Percentiles rank a stretch among this genome's conserved stretches.
phyloP scores from a whole-genome alignment of 805 yeast species.

The Pichia rugopelliculosa region DNA sequence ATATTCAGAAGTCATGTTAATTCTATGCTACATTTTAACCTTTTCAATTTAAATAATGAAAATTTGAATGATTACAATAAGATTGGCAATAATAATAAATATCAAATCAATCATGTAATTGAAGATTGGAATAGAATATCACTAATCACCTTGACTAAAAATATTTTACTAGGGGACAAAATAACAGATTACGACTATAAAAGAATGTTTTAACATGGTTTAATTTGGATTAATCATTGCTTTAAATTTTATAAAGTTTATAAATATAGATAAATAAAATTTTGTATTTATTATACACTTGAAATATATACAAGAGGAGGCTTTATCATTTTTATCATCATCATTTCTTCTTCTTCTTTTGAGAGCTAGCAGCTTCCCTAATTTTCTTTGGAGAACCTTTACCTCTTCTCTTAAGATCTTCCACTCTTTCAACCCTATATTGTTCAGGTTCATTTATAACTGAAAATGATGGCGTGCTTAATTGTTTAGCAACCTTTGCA shows the following conservation, averaged over 20 bases:
- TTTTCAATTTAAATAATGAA: conserved; percentile 17
- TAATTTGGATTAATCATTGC: neutral
- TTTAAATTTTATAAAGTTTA: neutral
- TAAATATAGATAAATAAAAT: neutral
- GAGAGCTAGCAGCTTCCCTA: conserved; percentile 33
- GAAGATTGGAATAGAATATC: conserved; percentile 25
- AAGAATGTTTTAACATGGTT: conserved; percentile 21
- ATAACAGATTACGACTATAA: conserved; percentile 26
- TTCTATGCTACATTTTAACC: conserved; percentile 25
- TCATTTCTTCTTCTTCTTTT: conserved; percentile 37
- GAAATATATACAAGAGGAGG: conserved; percentile 2
- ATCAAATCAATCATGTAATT: conserved; percentile 12
- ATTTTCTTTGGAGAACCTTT: conserved; percentile 83
- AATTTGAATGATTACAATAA: conserved; percentile 4
- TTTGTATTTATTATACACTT: conserved; percentile 3
- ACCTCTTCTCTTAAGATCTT: conserved; percentile 71
- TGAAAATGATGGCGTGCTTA: conserved; percentile 25
- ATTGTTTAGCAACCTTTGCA: conserved; percentile 20
- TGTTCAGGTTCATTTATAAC: conserved; percentile 64
- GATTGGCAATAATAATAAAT: neutral
- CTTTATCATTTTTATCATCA: neutral
- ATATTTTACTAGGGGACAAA: conserved; percentile 24
- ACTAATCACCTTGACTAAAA: conserved; percentile 14
- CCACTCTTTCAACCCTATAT: conserved; percentile 59
- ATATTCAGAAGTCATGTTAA: conserved; percentile 24